These are phyloP conservation scores for Pseudonitzschia multiseries DNA, from an alignment of 108 stramenopile genomes.

Conservation along the genomic window DNA sequence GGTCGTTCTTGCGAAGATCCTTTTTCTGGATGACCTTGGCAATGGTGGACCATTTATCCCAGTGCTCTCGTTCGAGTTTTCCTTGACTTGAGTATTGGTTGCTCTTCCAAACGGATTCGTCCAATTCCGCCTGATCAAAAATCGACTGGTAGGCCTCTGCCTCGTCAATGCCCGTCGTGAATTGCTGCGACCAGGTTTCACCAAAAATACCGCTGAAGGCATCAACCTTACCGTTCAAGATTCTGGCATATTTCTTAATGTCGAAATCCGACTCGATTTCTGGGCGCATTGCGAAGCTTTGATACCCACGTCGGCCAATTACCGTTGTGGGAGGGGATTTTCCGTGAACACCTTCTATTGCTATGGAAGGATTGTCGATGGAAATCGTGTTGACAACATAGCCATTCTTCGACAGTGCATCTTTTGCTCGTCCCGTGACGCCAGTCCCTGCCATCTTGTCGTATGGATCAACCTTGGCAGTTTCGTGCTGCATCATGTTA, in stretches of 20 bases:
- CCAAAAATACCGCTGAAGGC: constrained; percentile 10
- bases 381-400: constrained; percentile 20
- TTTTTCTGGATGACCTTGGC: constrained; percentile 43
- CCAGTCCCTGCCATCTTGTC: constrained; percentile 29
- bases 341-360: constrained; percentile 19
- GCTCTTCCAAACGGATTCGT: not conserved
- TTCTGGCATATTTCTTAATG: constrained; percentile 31
- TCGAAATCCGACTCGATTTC: constrained; percentile 13
- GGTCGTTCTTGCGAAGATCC: constrained; percentile 45
- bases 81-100: not conserved
- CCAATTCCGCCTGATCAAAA: not conserved
- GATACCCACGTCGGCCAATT: constrained; percentile 28
- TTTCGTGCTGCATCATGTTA: constrained; percentile 18
- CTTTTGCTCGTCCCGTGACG: constrained; percentile 33
- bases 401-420: constrained; percentile 24
- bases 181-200: not conserved
- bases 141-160: not conserved
- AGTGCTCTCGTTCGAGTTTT: not conserved
- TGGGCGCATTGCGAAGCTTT: constrained; percentile 30
- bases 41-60: constrained; percentile 28
- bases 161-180: constrained; percentile 4
- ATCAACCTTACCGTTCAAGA: constrained; percentile 42
- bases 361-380: constrained; percentile 31
- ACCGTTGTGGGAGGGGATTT: constrained; percentile 3
- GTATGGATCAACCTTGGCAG: constrained; percentile 28